Percentiles rank a stretch among this genome's conserved stretches.
phyloP scores from a whole-genome alignment of 495 filamentous ascomycete species.

The Hypoxylon lenormandii region DNA sequence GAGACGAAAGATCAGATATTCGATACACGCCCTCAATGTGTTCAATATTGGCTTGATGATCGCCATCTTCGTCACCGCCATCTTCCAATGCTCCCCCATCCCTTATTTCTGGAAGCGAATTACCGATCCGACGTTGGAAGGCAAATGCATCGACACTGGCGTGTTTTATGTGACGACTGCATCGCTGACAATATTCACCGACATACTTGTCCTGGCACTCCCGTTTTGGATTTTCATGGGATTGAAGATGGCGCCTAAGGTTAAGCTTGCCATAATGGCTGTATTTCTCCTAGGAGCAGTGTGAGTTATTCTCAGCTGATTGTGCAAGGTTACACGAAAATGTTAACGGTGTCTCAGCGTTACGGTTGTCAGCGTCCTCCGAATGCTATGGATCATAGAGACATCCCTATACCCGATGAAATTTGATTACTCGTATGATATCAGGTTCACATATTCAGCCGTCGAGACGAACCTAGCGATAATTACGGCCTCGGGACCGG shows the following conservation, averaged over 20 bases:
- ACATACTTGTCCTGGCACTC: constrained; percentile 62
- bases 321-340: background rate
- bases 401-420: constrained; percentile 43
- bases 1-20: constrained; percentile 58
- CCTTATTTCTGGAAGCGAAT: constrained; percentile 60
- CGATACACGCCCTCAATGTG: constrained; percentile 62
- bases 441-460: constrained; percentile 65
- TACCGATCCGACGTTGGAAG: constrained; percentile 52
- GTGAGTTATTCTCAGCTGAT: constrained; percentile 50
- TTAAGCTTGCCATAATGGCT: constrained; percentile 63
- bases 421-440: constrained; percentile 50
- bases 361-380: constrained; percentile 63
- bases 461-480: constrained; percentile 68
- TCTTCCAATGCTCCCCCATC: constrained; percentile 70
- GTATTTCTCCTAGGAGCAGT: constrained; percentile 65
- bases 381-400: constrained; percentile 50
- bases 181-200: constrained; percentile 64
- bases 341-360: constrained; percentile 54
- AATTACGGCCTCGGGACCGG: constrained; percentile 63
- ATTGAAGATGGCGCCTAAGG: constrained; percentile 59
- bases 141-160: constrained; percentile 63
- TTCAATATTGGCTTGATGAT: constrained; percentile 66
- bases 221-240: constrained; percentile 63
- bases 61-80: constrained; percentile 66
- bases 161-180: constrained; percentile 62